Base-by-base conservation (phyloP, 495 filamentous ascomycete genomes). In the Daldinia grandis region DNA sequence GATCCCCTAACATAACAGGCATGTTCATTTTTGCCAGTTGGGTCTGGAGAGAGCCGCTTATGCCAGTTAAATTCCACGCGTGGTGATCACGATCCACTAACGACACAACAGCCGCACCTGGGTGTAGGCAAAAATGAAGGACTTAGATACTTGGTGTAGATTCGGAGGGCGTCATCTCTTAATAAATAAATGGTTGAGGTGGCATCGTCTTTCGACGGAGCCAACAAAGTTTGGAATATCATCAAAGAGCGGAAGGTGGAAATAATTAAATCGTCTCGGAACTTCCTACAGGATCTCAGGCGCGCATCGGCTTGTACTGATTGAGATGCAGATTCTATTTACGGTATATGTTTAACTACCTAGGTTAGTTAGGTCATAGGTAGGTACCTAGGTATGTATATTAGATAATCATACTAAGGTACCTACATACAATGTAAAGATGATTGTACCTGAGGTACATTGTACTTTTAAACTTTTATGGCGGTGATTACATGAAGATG, bases 291-390 rank as follows among this genome's bases (percentile, higher is more conserved):
- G 42, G 42, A 47, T 47, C 42, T 19, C 9, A 47, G 17, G 24
- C 42, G 42, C 42, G 42, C 42, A 47, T 47, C 42, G 42, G 42
- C 42, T 47, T 47, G 42, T 47, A 47, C 42, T 47, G 42, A 54
- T 31, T 54, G 50, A 27, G 28, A 54, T 30, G n/a, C 3, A 54
- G 25, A 24, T 31, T 54, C 28, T 54, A 54, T 54, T 28, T 54
- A 56, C 49, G 49, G 24, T 56, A 37, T 56, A 37, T n/a, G n/a
- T n/a, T n/a, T n/a, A n/a, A n/a, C n/a, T n/a, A n/a, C n/a, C n/a
- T n/a, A n/a, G n/a, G n/a, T 31, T 58, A 58, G 19, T 2, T 58
- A 40, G 10, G 21, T 38, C 19, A 24, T 51, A 25, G 40, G 14
- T 58, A 25, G 2, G 28, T 30, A 55, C 24, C 17, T 51, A 24